These are phyloP conservation scores for Sugiyamaella castrensis DNA, from an alignment of 1,139 yeast species.

Conservation along the genomic window DNA sequence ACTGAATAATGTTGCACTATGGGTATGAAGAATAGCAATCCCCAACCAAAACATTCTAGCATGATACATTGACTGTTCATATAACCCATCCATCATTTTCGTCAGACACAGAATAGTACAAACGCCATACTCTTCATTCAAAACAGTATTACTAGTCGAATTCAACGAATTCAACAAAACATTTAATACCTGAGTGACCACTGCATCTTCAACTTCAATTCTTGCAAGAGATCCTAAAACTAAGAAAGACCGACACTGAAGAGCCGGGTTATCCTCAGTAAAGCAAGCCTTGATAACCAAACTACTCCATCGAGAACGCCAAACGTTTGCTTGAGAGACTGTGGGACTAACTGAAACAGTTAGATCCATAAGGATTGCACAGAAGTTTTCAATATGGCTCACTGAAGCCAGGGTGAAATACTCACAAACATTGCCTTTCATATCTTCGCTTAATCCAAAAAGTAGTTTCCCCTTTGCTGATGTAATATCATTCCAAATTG, in stretches of 20 bases:
- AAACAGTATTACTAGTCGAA: constrained; percentile 35
- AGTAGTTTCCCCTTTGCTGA: constrained; percentile 71
- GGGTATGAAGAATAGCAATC: constrained; percentile 38
- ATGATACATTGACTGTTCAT: constrained; percentile 52
- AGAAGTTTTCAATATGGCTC: constrained; percentile 58
- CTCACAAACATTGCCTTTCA: constrained; percentile 42
- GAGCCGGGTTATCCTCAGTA: constrained; percentile 51
- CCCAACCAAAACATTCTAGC: constrained; percentile 69
- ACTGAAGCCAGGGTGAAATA: constrained; percentile 52
- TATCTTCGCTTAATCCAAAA: constrained; percentile 76
- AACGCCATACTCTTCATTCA: constrained; percentile 35
- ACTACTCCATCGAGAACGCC: constrained; percentile 71
- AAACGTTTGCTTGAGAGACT: constrained; percentile 47
- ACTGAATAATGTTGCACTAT: constrained; percentile 24
- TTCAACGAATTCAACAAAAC: constrained; percentile 33
- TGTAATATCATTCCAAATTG: constrained; percentile 58
- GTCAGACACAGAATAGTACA: constrained; percentile 46
- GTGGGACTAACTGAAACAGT: constrained; percentile 50
- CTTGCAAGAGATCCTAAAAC: constrained; percentile 69
- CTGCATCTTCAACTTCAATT: constrained; percentile 58
- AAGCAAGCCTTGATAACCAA: constrained; percentile 66
- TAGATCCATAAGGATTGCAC: constrained; percentile 58
- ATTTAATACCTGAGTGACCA: constrained; percentile 49
- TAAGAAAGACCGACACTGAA: constrained; percentile 71
- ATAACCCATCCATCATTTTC: constrained; percentile 61